phyloP scores from a whole-genome alignment of 805 yeast species.

The Cyberlindnera maclurae region DNA sequence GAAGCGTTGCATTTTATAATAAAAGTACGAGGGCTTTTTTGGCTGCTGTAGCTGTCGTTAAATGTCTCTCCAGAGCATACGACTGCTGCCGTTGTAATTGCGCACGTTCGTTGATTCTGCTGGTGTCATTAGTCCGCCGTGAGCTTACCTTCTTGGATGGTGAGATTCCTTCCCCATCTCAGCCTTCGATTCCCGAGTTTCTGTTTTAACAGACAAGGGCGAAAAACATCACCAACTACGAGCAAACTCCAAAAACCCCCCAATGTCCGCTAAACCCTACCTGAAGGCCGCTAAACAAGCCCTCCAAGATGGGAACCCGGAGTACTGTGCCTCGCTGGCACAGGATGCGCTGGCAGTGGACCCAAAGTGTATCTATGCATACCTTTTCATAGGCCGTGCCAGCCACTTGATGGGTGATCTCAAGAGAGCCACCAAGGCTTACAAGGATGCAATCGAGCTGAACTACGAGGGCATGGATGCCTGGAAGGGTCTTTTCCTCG shows the following conservation, averaged over 20 bases:
- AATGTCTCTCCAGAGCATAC: too few relatives aligned
- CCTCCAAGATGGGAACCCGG: slow-evolving; percentile 50
- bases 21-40: background rate
- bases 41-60: background rate
- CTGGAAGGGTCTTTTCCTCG: slow-evolving; percentile 73
- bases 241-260: background rate
- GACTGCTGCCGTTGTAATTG: too few relatives aligned
- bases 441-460: slow-evolving; percentile 41
- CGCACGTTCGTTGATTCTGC: too few relatives aligned
- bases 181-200: too few relatives aligned
- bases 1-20: slow-evolving; percentile 9
- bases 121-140: too few relatives aligned
- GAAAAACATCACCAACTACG: background rate
- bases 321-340: slow-evolving; percentile 50
- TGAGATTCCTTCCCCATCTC: background rate
- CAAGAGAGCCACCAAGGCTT: slow-evolving; percentile 35
- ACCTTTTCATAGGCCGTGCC: slow-evolving; percentile 67
- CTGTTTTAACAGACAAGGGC: background rate
- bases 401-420: slow-evolving; percentile 37
- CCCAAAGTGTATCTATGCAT: slow-evolving; percentile 53
- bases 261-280: slow-evolving; percentile 29
- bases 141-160: background rate
- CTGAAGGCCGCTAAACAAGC: slow-evolving; percentile 46
- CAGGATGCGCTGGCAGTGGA: slow-evolving; percentile 52
- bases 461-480: slow-evolving; percentile 51